These are phyloP conservation scores for Nemania diffusa DNA, from an alignment of 2,329 filamentous ascomycete species.

Conservation along the genomic window DNA sequence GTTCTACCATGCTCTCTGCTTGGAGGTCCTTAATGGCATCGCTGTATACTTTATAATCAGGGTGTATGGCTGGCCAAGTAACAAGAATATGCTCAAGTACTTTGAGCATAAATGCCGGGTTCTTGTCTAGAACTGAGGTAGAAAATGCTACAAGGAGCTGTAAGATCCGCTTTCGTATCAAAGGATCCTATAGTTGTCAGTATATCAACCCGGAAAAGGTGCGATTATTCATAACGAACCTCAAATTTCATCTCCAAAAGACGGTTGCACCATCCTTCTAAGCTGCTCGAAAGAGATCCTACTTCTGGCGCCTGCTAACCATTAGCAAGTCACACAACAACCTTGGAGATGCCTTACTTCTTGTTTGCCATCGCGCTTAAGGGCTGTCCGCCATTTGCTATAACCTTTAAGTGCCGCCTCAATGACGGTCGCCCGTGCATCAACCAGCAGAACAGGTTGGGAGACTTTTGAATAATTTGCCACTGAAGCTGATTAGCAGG, in stretches of 20 bases:
- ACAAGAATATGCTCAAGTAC: conserved; percentile 92
- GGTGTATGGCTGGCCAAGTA: conserved; percentile 78
- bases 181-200: conserved; percentile 69
- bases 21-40: conserved; percentile 93
- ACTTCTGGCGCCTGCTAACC: conserved; percentile 60
- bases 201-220: background rate
- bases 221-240: conserved; percentile 47
- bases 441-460: conserved; percentile 78
- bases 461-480: conserved; percentile 75
- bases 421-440: conserved; percentile 89
- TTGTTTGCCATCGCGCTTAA: conserved; percentile 34
- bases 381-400: conserved; percentile 73
- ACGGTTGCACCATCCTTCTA: conserved; percentile 78
- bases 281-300: conserved; percentile 67
- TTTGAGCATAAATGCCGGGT: conserved; percentile 83
- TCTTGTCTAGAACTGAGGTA: conserved; percentile 80
- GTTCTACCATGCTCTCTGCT: conserved; percentile 82
- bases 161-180: conserved; percentile 82
- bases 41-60: conserved; percentile 77
- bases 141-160: conserved; percentile 88
- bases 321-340: conserved; percentile 37
- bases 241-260: conserved; percentile 78
- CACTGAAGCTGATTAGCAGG: conserved; percentile 51
- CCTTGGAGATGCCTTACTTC: conserved; percentile 33
- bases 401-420: conserved; percentile 91